These are phyloP conservation scores for Heracleum sosnowskyi DNA, from an alignment of 129 eudicot species.

Conservation along the genomic window DNA sequence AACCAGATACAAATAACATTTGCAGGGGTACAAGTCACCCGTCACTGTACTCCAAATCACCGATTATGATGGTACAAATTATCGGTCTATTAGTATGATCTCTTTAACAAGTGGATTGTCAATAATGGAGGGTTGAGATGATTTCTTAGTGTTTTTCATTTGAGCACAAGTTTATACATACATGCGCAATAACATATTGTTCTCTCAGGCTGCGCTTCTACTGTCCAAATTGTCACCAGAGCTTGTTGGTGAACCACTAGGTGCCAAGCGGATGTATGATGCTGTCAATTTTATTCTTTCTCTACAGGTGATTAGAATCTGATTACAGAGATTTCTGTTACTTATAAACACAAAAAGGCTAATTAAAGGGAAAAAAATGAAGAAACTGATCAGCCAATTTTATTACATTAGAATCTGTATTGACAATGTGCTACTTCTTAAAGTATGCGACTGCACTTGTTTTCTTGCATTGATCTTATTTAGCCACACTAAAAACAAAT, in stretches of 20 bases:
- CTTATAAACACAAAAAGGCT: not conserved
- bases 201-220: slow-evolving; percentile 56
- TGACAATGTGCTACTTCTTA: not conserved
- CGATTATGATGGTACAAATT: too few relatives aligned
- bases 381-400: not conserved
- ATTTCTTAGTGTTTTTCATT: too few relatives aligned
- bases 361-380: not conserved
- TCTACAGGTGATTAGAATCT: slow-evolving; percentile 52
- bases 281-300: slow-evolving; percentile 82
- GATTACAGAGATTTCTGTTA: not conserved
- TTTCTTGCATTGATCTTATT: not conserved
- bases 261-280: slow-evolving; percentile 54
- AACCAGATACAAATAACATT: too few relatives aligned
- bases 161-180: too few relatives aligned
- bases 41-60: too few relatives aligned
- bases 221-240: slow-evolving; percentile 68
- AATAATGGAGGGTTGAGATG: too few relatives aligned
- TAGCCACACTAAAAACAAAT: not conserved
- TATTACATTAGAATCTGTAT: too few relatives aligned
- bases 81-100: too few relatives aligned
- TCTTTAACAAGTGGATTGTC: too few relatives aligned
- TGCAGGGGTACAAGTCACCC: too few relatives aligned
- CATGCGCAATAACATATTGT: not conserved
- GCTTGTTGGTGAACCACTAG: slow-evolving; percentile 71
- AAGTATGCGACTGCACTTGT: not conserved